Conservation (phyloP, 306 rosid species). For the Gynostemma pentaphyllum region DNA sequence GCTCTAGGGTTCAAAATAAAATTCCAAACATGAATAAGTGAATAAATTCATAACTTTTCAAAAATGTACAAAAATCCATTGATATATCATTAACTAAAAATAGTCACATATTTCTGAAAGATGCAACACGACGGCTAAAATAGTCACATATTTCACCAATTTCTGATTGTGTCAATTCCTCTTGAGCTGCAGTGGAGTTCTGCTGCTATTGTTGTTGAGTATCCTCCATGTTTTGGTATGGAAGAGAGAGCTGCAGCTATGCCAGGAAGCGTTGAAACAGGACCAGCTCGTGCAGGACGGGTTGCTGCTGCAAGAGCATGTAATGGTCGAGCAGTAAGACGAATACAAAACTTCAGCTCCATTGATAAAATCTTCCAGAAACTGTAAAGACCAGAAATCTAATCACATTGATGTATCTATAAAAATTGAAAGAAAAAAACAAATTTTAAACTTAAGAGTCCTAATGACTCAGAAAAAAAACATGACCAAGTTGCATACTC, state of each 20-base stretch:
- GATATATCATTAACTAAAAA: too few species aligned
- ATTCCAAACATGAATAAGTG: too few species aligned
- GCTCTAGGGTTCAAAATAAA: too few species aligned
- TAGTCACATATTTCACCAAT: too few species aligned
- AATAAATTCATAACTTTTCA: too few species aligned
- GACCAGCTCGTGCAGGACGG: constrained; percentile 96
- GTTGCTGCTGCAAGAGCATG: constrained; percentile 98
- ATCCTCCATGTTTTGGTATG: constrained; percentile 65
- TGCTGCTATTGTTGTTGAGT: constrained; percentile 46
- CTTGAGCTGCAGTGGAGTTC: too few species aligned
- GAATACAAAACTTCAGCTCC: constrained; percentile 99
- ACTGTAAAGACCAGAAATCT: constrained; percentile 40
- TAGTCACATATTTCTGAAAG: too few species aligned
- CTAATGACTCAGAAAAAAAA: background rate
- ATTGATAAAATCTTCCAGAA: constrained; percentile 93
- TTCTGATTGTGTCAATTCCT: too few species aligned
- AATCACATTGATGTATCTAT: background rate
- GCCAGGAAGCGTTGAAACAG: constrained; percentile 69
- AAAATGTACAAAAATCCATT: too few species aligned
- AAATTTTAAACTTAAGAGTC: background rate
- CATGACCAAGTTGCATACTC: background rate
- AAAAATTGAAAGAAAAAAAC: background rate
- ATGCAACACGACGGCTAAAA: too few species aligned
- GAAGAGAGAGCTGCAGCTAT: constrained; percentile 54
- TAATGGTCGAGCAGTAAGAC: constrained; percentile 96